phyloP scores from a whole-genome alignment of 1,284 basidiomycete species.

The Tilletia caries region DNA sequence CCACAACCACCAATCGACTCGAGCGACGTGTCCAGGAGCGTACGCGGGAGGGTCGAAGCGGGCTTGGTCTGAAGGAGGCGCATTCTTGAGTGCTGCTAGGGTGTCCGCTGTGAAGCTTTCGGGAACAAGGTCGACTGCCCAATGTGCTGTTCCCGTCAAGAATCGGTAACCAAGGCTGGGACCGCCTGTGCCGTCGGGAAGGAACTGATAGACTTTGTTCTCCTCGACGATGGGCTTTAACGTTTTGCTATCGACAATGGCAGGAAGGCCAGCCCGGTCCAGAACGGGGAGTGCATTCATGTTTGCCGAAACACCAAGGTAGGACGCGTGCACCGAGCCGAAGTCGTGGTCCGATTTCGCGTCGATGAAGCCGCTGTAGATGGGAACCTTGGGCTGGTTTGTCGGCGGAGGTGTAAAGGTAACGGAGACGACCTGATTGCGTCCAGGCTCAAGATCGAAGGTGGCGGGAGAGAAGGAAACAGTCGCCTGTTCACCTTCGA shows the following conservation, averaged over 20 bases:
- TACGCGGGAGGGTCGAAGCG: neutral
- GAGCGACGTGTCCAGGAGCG: neutral
- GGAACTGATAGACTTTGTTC: neutral
- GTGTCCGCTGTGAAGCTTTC: too few species aligned
- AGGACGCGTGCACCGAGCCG: neutral
- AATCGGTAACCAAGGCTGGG: too few species aligned
- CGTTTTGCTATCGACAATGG: constrained; percentile 24
- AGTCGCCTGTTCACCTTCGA: constrained; percentile 57
- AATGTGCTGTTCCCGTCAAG: too few species aligned
- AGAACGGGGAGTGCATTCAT: constrained; percentile 57
- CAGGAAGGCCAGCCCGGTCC: constrained; percentile 13
- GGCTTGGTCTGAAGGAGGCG: neutral
- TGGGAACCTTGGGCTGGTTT: constrained; percentile 60
- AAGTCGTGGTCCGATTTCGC: neutral
- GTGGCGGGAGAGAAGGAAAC: constrained; percentile 56
- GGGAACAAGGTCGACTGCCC: too few species aligned
- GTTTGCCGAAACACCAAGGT: constrained; percentile 61
- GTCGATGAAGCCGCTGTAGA: constrained; percentile 53
- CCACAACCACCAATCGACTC: too few species aligned
- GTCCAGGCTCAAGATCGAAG: constrained; percentile 54
- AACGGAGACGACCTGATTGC: constrained; percentile 48
- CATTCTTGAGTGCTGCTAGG: neutral
- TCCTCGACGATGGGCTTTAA: constrained; percentile 23
- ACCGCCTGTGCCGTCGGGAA: neutral
- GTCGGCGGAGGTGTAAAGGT: constrained; percentile 58